Base-by-base conservation (phyloP, 2,329 filamentous ascomycete genomes). In the Akanthomyces muscarius region DNA sequence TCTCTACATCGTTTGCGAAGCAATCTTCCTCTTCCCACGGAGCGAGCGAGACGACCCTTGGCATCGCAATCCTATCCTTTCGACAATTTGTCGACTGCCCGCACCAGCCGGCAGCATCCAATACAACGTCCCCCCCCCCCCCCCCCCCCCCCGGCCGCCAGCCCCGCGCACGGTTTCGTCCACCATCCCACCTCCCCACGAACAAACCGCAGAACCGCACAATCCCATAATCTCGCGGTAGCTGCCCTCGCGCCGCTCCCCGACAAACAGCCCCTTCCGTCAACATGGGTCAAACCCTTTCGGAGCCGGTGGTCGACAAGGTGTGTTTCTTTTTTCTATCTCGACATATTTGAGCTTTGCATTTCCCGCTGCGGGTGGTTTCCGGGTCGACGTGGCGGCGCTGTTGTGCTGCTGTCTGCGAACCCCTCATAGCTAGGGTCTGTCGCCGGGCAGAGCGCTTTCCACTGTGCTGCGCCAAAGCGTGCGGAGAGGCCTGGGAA, bases 261-360 rank as follows among this genome's bases (percentile, higher is more conserved):
- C 52, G 45, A 62, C 21, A 56, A 48, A 47, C 50, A 54, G 10
- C 25, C 47, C 65, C 65, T 65, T 69, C 61, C 66, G 63, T 61
- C 73, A 68, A 68, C 80, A 99, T 99, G 95, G 95, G 95, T 86
- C 95, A 99, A 85, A 99, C 95, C 79, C 89, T 99, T 75, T 98
- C 94, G 74, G 95, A 99, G 84, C 95, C 95, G 73, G 93, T 99
- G 74, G 90, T 97, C 78, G 95, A 98, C 77, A 99, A 99, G 93
- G 95, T 99, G 68, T 68, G 74, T 72, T 64, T 60, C 64, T 48
- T 63, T 61, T 54, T 48, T 11, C 54, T 48, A 2, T 41, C 30
- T 25, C 30, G n/a, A 36, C 44, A 4, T 25, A 30, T 48, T 38
- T 30, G 36, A 21, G 18, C 33, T 44, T 13, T 38, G 25, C 52